Evolutionary conservation across 768 basidiomycete genomes (phyloP).

Genomic region (Leucosporidium creatinivorum): DNA sequence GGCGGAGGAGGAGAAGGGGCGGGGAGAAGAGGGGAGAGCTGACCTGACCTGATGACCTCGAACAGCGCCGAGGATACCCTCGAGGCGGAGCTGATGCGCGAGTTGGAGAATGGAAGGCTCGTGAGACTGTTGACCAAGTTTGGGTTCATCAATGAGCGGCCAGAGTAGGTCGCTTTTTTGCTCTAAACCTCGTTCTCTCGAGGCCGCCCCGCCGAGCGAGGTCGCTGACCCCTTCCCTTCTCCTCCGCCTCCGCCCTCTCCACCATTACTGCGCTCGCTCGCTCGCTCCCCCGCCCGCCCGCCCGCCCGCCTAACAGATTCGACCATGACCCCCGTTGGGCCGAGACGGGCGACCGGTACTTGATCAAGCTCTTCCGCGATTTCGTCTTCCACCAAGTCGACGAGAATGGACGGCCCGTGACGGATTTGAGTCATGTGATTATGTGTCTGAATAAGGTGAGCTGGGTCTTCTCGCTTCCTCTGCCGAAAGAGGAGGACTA

Average conservation of each 20-base stretch:
- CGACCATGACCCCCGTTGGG: constrained; percentile 92
- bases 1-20: neutral
- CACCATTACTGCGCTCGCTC: neutral
- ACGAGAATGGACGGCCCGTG: constrained; percentile 79
- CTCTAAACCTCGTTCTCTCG: too few relatives aligned
- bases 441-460: constrained; percentile 83
- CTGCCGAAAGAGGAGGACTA: neutral
- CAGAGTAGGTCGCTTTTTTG: constrained; percentile 60
- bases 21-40: neutral
- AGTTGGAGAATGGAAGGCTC: constrained; percentile 87
- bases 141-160: constrained; percentile 98
- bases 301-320: constrained; percentile 52
- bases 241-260: neutral
- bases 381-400: constrained; percentile 95
- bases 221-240: too few relatives aligned
- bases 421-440: constrained; percentile 86
- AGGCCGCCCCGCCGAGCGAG: too few relatives aligned
- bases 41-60: neutral
- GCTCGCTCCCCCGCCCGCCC: neutral
- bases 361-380: constrained; percentile 97
- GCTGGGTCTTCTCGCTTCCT: neutral
- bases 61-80: constrained; percentile 68
- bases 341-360: constrained; percentile 95
- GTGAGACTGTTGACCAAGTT: constrained; percentile 86
- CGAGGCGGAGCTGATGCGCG: constrained; percentile 73